Percentiles rank a stretch among this genome's conserved stretches.
phyloP scores from a whole-genome alignment of 2,329 filamentous ascomycete species.

The Cladosporium sp. region DNA sequence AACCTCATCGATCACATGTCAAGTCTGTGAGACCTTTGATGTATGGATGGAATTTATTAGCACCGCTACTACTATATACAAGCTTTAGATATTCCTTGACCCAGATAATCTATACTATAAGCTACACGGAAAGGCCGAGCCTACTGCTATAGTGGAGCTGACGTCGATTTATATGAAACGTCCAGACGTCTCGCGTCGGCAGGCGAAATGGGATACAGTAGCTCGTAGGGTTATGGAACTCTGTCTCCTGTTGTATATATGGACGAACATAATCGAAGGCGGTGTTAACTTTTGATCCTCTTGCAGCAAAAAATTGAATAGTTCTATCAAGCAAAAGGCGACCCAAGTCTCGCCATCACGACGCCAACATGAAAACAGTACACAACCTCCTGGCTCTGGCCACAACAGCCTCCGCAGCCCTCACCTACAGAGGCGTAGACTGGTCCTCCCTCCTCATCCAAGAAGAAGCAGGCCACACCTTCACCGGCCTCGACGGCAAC shows the following conservation, averaged over 20 bases:
- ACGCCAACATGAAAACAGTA: not conserved
- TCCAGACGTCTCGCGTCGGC: conserved; percentile 4
- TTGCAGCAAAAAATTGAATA: no score
- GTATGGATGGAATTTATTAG: conserved; percentile 5
- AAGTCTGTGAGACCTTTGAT: no score
- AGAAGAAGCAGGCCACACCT: conserved; percentile 32
- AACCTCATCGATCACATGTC: no score
- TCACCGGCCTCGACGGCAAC: conserved; percentile 28
- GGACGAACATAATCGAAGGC: no score
- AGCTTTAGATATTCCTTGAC: no score
- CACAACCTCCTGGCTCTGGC: conserved; percentile 8
- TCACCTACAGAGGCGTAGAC: conserved; percentile 35
- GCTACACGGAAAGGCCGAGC: conserved; percentile 1
- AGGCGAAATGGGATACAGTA: not conserved
- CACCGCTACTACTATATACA: not conserved
- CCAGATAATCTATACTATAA: not conserved
- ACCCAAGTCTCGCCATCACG: no score
- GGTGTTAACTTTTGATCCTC: no score
- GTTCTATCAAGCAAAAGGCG: no score
- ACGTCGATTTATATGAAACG: conserved; percentile 8
- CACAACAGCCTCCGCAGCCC: conserved; percentile 13
- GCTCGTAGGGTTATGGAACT: no score
- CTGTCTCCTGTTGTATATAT: no score
- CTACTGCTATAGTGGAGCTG: conserved; percentile 2
- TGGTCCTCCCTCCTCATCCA: conserved; percentile 33